Percentiles rank a stretch among this genome's conserved stretches.
phyloP scores from a whole-genome alignment of 345 rosid genomes.

The Gossypium stocksii region DNA sequence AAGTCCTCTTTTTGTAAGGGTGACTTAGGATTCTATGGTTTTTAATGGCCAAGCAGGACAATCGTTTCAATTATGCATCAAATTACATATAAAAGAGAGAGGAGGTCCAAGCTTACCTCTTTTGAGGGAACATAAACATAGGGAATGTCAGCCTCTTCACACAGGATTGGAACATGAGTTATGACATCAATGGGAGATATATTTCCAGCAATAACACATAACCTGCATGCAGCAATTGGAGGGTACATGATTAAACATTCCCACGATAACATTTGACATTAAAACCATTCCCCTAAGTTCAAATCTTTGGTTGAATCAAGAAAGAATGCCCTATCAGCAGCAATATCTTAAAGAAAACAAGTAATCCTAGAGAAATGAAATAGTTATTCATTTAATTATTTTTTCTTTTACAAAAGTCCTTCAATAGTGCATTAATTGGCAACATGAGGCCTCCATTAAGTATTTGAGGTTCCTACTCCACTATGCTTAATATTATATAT shows the following conservation, averaged over 20 bases:
- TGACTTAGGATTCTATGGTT: neutral
- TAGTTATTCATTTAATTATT: neutral
- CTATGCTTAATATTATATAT: no score
- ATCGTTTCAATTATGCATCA: neutral
- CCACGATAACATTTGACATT: neutral
- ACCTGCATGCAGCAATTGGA: slow-evolving; percentile 34
- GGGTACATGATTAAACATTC: neutral
- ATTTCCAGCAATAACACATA: slow-evolving; percentile 93
- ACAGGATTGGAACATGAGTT: slow-evolving; percentile 85
- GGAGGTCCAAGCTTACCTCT: slow-evolving; percentile 49
- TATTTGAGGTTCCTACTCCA: no score
- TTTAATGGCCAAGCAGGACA: neutral
- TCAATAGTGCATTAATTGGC: neutral
- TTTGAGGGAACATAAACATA: slow-evolving; percentile 80
- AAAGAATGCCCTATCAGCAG: neutral
- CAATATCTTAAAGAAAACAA: neutral
- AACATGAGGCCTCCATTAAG: neutral
- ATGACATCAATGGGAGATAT: slow-evolving; percentile 96
- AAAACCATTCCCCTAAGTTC: neutral
- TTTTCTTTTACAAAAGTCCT: neutral
- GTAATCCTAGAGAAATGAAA: neutral
- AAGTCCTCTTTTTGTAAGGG: neutral
- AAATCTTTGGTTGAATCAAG: neutral
- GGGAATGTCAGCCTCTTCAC: slow-evolving; percentile 80
- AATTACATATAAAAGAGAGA: neutral